phyloP scores from a whole-genome alignment of 2,329 filamentous ascomycete genomes.

The Knufia fluminis region DNA sequence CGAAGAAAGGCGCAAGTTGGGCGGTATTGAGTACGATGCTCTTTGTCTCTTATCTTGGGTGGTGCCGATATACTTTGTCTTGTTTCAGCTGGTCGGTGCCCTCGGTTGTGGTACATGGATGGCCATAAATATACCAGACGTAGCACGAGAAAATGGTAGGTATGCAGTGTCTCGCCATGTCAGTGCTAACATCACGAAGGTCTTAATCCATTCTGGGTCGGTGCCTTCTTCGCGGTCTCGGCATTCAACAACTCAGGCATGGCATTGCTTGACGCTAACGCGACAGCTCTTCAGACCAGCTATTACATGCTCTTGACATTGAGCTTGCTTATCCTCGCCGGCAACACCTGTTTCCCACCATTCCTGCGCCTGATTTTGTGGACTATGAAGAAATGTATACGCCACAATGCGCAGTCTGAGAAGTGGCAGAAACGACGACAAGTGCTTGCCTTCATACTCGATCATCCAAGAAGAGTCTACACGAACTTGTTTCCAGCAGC shows the following conservation, averaged over 20 bases:
- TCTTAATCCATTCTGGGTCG: constrained; percentile 39
- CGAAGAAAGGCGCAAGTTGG: constrained; percentile 32
- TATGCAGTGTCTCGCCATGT: constrained; percentile 7
- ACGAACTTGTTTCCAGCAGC: constrained; percentile 52
- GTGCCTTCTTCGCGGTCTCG: constrained; percentile 35
- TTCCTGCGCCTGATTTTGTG: constrained; percentile 52
- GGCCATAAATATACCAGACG: constrained; percentile 29
- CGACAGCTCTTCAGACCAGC: constrained; percentile 28
- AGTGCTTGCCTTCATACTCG: constrained; percentile 49
- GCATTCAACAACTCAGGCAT: constrained; percentile 46
- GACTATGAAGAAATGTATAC: constrained; percentile 42
- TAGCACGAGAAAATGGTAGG: constrained; percentile 30
- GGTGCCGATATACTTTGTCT: constrained; percentile 34
- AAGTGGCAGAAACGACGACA: constrained; percentile 32
- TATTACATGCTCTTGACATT: constrained; percentile 29
- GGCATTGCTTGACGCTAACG: constrained; percentile 40
- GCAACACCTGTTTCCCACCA: constrained; percentile 42
- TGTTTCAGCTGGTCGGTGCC: constrained; percentile 37
- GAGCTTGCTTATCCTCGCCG: constrained; percentile 29
- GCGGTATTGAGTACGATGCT: constrained; percentile 39
- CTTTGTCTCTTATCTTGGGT: constrained; percentile 20
- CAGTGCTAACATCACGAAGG: constrained; percentile 8
- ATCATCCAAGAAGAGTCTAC: constrained; percentile 55
- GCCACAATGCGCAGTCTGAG: constrained; percentile 27
- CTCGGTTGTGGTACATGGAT: constrained; percentile 39